These are phyloP conservation scores for Olyra latifolia DNA, from an alignment of 176 grass and related monocot species.

Conservation along the genomic window DNA sequence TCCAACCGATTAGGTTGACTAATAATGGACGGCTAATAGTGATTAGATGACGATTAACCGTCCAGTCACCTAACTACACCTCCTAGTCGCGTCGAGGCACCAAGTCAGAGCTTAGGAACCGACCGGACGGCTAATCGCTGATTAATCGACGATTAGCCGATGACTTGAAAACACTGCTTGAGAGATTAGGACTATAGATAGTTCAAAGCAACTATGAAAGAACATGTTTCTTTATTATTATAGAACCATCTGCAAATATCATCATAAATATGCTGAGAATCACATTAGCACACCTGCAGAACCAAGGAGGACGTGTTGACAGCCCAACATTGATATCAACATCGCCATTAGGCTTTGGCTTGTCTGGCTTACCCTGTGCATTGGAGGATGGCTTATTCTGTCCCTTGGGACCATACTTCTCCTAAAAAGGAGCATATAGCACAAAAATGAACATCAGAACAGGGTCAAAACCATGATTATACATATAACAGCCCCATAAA, in stretches of 20 bases:
- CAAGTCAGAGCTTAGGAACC: no score
- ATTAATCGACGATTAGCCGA: no score
- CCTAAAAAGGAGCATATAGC: slow-evolving; percentile 44
- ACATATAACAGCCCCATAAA: not conserved
- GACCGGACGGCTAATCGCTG: no score
- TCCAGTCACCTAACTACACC: no score
- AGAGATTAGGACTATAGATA: slow-evolving; percentile 10
- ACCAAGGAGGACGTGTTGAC: slow-evolving; percentile 77
- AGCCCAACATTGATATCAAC: slow-evolving; percentile 86
- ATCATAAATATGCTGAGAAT: slow-evolving; percentile 20
- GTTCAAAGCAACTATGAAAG: not conserved
- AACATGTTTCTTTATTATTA: not conserved
- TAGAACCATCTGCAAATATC: not conserved
- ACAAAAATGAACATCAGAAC: not conserved
- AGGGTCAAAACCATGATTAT: not conserved
- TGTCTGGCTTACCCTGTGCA: slow-evolving; percentile 62
- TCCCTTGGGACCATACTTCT: slow-evolving; percentile 98
- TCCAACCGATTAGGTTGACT: no score
- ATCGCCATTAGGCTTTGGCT: slow-evolving; percentile 88
- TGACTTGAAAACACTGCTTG: no score
- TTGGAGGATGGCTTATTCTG: slow-evolving; percentile 51
- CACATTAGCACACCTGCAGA: slow-evolving; percentile 68
- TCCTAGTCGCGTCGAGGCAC: no score
- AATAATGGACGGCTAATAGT: no score
- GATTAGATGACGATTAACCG: no score